Base-by-base conservation (phyloP, 352 stramenopile species). In the Phytophthora sp. region DNA sequence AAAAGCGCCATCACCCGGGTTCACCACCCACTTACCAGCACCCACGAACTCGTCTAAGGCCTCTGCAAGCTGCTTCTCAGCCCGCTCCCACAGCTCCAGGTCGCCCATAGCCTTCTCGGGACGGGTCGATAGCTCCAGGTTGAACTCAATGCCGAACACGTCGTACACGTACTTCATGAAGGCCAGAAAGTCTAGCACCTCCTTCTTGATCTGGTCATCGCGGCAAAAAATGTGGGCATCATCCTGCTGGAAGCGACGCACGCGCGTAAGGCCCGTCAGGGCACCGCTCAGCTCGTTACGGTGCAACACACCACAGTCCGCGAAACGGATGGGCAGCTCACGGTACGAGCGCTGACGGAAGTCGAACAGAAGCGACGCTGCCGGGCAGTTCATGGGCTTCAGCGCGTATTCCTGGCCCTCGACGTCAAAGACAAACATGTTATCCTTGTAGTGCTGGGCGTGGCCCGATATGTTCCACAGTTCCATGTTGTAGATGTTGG, bases 341-440 rank as follows among this genome's bases (percentile, higher is more conserved):
- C 97, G 90, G 74, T 98, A 99, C 55, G 92, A 98, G 33, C 96
- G 86, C 66, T 98, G 85, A 38, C 87, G 73, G 70, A 97, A 90
- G 51, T 80, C 89, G 82, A 99, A 99, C 88, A 99, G 98, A 21
- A 99, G 74, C 75, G 97, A 99, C 58, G 99, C 97, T n/a, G 94
- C 97, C 26, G 97, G 97, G 78, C 97, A 99, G 80, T 99, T 99
- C 97, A 99, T 99, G 36, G 97, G 97, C 82, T 99, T 99, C 66
- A 99, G 93, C n/a, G 91, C 89, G 73, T 90, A 97, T 71, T 97
- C 86, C 58, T 97, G 84, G 52, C 94, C 93, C 67, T 99, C 97
- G 4, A 98, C 96, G 49, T 99, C 91, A 61, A 99, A 99, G 39
- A 96, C 89, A 74, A 99, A 99, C 97, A 99, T 99, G 77, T 97